Conservation (phyloP, 768 basidiomycete species). For the Lactifluus hygrophoroides region DNA sequence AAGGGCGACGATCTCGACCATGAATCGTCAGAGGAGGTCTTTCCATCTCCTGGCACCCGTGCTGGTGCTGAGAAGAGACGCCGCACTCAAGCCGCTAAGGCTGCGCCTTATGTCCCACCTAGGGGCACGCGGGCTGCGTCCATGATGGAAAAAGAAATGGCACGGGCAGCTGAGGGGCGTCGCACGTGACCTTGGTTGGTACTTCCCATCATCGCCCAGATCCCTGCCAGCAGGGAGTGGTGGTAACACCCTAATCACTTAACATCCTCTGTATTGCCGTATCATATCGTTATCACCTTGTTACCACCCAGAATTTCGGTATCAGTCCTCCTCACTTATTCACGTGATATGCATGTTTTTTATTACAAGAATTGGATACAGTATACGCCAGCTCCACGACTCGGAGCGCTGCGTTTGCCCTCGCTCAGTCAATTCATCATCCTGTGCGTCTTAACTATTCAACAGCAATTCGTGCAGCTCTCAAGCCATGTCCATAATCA, state of each 20-base stretch:
- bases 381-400: too few relatives aligned
- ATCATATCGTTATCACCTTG: neutral
- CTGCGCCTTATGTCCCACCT: neutral
- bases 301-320: neutral
- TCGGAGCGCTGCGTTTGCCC: too few relatives aligned
- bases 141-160: neutral
- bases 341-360: too few relatives aligned
- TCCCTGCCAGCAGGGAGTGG: too few relatives aligned
- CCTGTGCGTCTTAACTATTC: too few relatives aligned
- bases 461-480: too few relatives aligned
- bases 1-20: neutral
- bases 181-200: neutral
- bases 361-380: too few relatives aligned
- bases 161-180: neutral
- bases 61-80: conserved; percentile 4
- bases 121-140: conserved; percentile 12
- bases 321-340: neutral
- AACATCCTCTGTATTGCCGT: neutral
- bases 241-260: neutral
- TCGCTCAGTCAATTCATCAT: too few relatives aligned
- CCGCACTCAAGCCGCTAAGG: neutral
- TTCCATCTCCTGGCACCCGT: conserved; percentile 5
- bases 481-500: too few relatives aligned
- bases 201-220: too few relatives aligned
- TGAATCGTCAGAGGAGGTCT: neutral